phyloP scores from a whole-genome alignment of 2,329 filamentous ascomycete species.

The Cladosporium sp. region DNA sequence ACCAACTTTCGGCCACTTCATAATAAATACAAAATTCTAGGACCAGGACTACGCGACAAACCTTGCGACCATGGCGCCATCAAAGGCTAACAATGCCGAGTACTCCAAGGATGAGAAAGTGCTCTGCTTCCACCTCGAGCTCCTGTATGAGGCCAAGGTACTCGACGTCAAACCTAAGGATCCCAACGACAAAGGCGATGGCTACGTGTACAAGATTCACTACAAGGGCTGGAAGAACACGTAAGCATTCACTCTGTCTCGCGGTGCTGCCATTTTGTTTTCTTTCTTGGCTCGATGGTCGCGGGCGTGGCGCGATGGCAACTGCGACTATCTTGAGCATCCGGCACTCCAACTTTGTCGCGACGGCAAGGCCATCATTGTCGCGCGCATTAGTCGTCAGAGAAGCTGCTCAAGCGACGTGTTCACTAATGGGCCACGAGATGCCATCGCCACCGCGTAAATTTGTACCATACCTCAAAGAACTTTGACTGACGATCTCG shows the following conservation, averaged over 20 bases:
- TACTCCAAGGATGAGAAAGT: slow-evolving; percentile 83
- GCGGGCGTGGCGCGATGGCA: background rate
- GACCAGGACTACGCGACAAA: background rate
- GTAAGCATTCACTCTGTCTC: slow-evolving; percentile 52
- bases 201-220: slow-evolving; percentile 88
- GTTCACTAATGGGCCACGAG: background rate
- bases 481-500: slow-evolving; percentile 18
- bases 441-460: background rate
- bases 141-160: slow-evolving; percentile 97
- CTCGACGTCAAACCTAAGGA: slow-evolving; percentile 72
- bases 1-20: background rate
- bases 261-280: background rate
- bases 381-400: background rate
- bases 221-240: slow-evolving; percentile 99
- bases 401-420: background rate
- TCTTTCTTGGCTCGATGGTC: background rate
- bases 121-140: slow-evolving; percentile 94
- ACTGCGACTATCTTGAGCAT: background rate
- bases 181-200: slow-evolving; percentile 67
- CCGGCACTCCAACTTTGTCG: background rate
- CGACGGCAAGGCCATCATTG: background rate
- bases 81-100: slow-evolving; percentile 51
- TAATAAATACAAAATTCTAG: background rate
- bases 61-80: slow-evolving; percentile 57
- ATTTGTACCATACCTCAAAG: background rate